Percentiles rank a stretch among this genome's conserved stretches.
Conservation (phyloP, 208 protist genomes). For the Trypanosomatidae sp. region DNA sequence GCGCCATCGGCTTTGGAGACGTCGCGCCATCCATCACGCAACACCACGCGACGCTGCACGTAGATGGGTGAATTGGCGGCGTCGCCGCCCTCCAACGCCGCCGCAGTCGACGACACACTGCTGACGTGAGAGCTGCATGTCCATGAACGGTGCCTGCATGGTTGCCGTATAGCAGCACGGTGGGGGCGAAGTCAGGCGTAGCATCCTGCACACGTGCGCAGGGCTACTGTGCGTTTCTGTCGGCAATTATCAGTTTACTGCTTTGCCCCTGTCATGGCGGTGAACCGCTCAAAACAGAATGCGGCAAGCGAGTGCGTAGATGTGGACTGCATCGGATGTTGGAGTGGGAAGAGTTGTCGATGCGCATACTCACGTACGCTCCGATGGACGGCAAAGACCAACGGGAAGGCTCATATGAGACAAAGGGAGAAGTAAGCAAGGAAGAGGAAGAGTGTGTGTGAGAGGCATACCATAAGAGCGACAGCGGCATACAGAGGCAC, state of each 20-base stretch:
- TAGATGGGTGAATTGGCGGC: not conserved
- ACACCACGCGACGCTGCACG: not conserved
- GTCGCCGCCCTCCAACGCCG: not conserved
- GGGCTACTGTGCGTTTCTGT: not conserved
- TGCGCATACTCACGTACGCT: not conserved
- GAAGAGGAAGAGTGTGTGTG: not conserved
- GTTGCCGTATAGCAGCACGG: not conserved
- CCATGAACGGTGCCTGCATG: too few relatives aligned
- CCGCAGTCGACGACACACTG: not conserved
- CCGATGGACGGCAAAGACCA: not conserved
- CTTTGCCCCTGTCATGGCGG: not conserved
- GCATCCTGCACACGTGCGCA: not conserved
- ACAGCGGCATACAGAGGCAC: not conserved
- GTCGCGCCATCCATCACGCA: slow-evolving; percentile 1
- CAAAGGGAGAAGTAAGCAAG: not conserved
- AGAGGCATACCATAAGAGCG: not conserved
- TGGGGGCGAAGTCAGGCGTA: not conserved
- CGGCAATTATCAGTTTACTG: not conserved
- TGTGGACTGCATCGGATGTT: not conserved
- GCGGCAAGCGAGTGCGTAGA: not conserved
- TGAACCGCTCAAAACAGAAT: not conserved
- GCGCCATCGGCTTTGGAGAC: not conserved
- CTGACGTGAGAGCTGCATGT: not conserved
- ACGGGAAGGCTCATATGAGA: not conserved
- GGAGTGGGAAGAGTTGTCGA: not conserved